Base-by-base conservation (phyloP, 345 rosid genomes). In the Syzygium aromaticum region DNA sequence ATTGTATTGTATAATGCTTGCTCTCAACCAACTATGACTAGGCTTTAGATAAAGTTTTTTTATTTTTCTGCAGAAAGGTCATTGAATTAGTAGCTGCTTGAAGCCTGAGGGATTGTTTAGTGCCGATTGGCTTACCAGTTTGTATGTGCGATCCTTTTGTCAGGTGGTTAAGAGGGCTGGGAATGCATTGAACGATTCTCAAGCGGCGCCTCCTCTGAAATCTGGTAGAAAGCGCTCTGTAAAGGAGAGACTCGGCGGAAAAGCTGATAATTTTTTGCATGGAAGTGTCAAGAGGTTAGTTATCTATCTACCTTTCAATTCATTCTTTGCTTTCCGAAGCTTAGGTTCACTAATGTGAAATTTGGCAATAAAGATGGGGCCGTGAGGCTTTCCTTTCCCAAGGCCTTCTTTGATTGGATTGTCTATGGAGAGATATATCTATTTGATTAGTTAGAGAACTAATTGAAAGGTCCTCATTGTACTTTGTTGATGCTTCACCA, bases 161-260 rank as follows among this genome's bases (percentile, higher is more conserved):
- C 87, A 92, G 92, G 93, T 92, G 86, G 94, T 91, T 57, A 88
- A 87, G 64, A 87, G 85, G 88, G 87, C 87, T 52, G 87, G 86
- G 38, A 85, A 43, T 61, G 85, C 46, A 56, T 57, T 82, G 84
- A 84, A 84, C 16, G 64, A 88, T 23, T 85, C 85, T 85, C 84
- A 83, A 28, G 64, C 21, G 11, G 46, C 22, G 14, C 63, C 86
- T 27, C 46, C 30, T 13, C 27, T 40, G 16, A 27, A 49, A 84
- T 13, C 54, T 73, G 92, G 93, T 84, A 85, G 90, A 51, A 91
- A 91, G 77, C 89, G 90, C 67, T 88, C 80, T 73, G 19, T 86
- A 43, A 89, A 84, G 38, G 90, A 90, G 54, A 86, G 88, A 54
- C 52, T 85, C 49, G 87, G 88, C 43, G 87, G 84, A 46, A 59